Evolutionary conservation across 169 alveolate species (phyloP).

Genomic region (Prorocentrum cordatum): DNA sequence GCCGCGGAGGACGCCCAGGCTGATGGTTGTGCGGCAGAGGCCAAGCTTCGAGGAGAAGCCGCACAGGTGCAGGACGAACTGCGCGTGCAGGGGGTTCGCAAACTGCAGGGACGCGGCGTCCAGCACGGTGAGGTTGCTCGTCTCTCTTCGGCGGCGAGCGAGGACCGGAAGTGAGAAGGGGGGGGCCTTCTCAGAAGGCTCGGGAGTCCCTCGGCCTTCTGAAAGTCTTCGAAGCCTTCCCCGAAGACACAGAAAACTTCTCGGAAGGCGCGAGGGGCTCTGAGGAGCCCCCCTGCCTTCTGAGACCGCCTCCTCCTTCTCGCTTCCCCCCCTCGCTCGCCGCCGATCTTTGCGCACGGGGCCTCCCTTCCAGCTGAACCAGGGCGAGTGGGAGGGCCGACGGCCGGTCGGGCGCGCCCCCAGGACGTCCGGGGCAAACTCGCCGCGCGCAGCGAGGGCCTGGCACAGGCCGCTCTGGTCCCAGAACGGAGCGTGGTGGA

Average conservation of each 20-base stretch:
- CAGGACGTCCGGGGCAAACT: conserved; percentile 15
- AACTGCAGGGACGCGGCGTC: conserved; percentile 60
- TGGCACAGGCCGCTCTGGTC: conserved; percentile 62
- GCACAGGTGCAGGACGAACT: conserved; percentile 36
- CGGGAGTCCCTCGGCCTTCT: too few species aligned
- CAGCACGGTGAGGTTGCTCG: too few species aligned
- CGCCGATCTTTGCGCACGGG: background rate
- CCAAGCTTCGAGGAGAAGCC: conserved; percentile 10
- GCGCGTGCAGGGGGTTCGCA: conserved; percentile 56
- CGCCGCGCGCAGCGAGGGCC: conserved; percentile 14
- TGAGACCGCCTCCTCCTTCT: background rate
- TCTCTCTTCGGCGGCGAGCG: too few species aligned
- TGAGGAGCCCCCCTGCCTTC: too few species aligned
- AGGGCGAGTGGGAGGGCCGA: background rate
- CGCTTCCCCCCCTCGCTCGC: background rate
- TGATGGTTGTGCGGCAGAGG: too few species aligned
- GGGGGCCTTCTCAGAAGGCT: too few species aligned
- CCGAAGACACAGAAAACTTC: too few species aligned
- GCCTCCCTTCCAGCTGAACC: conserved; percentile 70
- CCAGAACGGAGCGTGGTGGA: conserved; percentile 37
- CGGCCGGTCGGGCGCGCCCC: conserved; percentile 35
- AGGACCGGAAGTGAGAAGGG: too few species aligned
- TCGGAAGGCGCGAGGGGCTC: too few species aligned
- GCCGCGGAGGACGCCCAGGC: too few species aligned
- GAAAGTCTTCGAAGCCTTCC: too few species aligned